These are phyloP conservation scores for Wickerhamiella kurtzmanii DNA, from an alignment of 805 yeast genomes.

Conservation along the genomic window DNA sequence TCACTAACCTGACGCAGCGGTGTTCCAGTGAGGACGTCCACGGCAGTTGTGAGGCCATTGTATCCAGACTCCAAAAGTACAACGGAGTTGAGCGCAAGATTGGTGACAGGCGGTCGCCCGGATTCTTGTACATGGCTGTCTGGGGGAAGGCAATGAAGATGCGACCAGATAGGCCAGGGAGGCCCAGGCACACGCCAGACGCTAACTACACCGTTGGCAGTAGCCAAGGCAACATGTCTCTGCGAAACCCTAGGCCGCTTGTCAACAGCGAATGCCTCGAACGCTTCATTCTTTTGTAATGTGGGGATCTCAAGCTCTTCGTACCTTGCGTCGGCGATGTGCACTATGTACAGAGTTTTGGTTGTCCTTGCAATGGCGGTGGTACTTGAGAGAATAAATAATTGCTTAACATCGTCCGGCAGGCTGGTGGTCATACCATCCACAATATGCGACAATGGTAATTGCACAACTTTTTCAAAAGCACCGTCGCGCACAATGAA, in stretches of 20 bases:
- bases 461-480: neutral
- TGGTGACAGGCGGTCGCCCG: slow-evolving; percentile 16
- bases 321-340: slow-evolving; percentile 1
- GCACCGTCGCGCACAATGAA: neutral
- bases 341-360: slow-evolving; percentile 4
- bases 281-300: neutral
- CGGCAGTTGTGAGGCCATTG: slow-evolving; percentile 20
- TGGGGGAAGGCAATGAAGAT: slow-evolving; percentile 10
- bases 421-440: neutral
- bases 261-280: slow-evolving; percentile 13
- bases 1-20: slow-evolving; percentile 20
- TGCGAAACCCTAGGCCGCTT: slow-evolving; percentile 4
- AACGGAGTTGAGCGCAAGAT: slow-evolving; percentile 22
- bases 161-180: slow-evolving; percentile 6
- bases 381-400: slow-evolving; percentile 7
- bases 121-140: slow-evolving; percentile 5
- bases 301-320: slow-evolving; percentile 3
- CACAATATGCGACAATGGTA: no score
- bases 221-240: slow-evolving; percentile 9
- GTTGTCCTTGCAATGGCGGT: slow-evolving; percentile 5
- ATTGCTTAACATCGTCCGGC: neutral
- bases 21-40: slow-evolving; percentile 21
- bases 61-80: slow-evolving; percentile 21
- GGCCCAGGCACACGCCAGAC: slow-evolving; percentile 10
- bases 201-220: slow-evolving; percentile 4